Conservation (phyloP, 2,329 filamentous ascomycete genomes). For the Capronia americana region DNA sequence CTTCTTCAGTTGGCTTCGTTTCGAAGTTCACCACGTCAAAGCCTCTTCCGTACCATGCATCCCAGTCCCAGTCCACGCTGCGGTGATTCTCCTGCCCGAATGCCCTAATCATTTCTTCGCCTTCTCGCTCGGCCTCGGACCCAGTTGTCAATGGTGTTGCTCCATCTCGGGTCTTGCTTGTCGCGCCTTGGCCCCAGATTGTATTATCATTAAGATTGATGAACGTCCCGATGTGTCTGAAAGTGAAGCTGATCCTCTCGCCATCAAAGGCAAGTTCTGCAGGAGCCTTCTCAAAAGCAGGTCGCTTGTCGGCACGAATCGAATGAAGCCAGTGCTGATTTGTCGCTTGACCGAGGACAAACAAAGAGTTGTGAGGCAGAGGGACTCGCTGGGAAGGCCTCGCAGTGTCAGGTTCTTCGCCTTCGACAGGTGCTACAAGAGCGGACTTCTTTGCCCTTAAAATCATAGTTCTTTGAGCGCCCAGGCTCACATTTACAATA, state of each 20-base stretch:
- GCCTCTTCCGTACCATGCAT: constrained; percentile 74
- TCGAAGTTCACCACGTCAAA: constrained; percentile 74
- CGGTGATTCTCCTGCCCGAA: constrained; percentile 87
- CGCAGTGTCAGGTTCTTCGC: constrained; percentile 36
- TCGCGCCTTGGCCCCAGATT: constrained; percentile 94
- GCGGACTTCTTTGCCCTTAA: constrained; percentile 77
- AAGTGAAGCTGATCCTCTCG: constrained; percentile 88
- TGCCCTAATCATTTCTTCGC: constrained; percentile 69
- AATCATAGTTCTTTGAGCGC: constrained; percentile 87
- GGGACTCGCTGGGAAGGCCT: constrained; percentile 70
- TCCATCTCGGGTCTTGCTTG: constrained; percentile 65
- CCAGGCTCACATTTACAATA: constrained; percentile 94
- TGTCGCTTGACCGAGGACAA: constrained; percentile 78
- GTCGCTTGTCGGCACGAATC: constrained; percentile 86
- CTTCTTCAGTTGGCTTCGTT: constrained; percentile 38
- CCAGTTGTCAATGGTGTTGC: constrained; percentile 74
- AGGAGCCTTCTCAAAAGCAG: constrained; percentile 67
- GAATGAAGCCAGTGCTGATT: constrained; percentile 90
- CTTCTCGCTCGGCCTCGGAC: constrained; percentile 67
- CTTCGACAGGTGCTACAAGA: constrained; percentile 37
- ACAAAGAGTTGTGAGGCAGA: constrained; percentile 88
- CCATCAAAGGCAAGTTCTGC: constrained; percentile 76
- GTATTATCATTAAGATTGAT: constrained; percentile 65
- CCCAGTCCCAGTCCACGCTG: constrained; percentile 77
- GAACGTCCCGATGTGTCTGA: constrained; percentile 87